phyloP scores from a whole-genome alignment of 495 filamentous ascomycete genomes.

The Letharia lupina region DNA sequence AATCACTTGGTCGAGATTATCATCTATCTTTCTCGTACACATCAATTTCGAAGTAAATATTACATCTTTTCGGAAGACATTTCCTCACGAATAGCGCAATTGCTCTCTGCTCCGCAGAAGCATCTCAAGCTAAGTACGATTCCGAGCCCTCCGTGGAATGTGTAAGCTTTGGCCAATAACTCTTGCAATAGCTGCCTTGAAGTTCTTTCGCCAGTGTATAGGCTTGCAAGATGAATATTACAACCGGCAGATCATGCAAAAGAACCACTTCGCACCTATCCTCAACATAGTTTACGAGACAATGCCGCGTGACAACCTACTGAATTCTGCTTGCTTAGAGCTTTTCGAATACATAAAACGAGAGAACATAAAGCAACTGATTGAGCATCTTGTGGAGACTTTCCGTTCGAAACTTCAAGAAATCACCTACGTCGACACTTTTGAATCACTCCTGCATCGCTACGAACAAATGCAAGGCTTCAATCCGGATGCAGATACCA shows the following conservation, averaged over 20 bases:
- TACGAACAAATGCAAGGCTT: conserved; percentile 79
- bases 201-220: conserved; percentile 87
- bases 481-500: conserved; percentile 48
- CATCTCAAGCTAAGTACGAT: conserved; percentile 79
- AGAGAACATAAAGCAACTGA: conserved; percentile 72
- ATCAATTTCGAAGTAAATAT: conserved; percentile 75
- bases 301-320: conserved; percentile 90
- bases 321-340: conserved; percentile 93
- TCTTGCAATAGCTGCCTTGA: conserved; percentile 59
- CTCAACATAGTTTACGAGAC: conserved; percentile 81
- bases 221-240: conserved; percentile 88
- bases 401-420: conserved; percentile 72
- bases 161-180: conserved; percentile 9
- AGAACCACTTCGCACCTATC: conserved; percentile 78
- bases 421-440: conserved; percentile 83
- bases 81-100: conserved; percentile 69
- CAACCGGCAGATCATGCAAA: conserved; percentile 74
- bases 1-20: conserved; percentile 89
- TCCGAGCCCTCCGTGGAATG: conserved; percentile 11
- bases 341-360: conserved; percentile 87
- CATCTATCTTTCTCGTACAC: conserved; percentile 87
- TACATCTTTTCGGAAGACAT: conserved; percentile 79
- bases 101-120: conserved; percentile 81
- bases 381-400: conserved; percentile 79
- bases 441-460: conserved; percentile 60